Base-by-base conservation (phyloP, 495 filamentous ascomycete species). In the Platismatia glauca region DNA sequence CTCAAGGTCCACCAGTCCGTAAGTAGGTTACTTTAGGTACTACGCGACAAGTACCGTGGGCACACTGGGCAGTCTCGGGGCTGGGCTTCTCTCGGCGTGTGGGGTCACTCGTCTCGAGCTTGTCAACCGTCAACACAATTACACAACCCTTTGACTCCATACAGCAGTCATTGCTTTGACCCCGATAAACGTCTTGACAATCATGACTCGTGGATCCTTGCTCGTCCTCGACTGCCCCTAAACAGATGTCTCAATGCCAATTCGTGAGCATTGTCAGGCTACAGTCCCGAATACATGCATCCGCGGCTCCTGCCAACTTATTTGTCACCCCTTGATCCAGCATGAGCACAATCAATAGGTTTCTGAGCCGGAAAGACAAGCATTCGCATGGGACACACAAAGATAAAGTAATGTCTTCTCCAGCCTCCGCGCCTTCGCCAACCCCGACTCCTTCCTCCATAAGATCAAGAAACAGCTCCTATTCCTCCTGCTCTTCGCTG, bases 361-460 rank as follows among this genome's bases (percentile, higher is more conserved):
- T 94, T 67, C 83, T 91, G 57, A 90, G 86, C 58, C 82, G 86
- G 66, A 82, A 89, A 52, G 89, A 92, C 50, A 90, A 87, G 72
- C 74, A 75, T 66, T 76, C 75, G 33, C 73, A 75, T 64, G 75
- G 80, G 69, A 69, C 67, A 58, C 77, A 76, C 61, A 71, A 70
- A 39, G 77, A 78, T 68, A 83, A 82, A 69, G 84, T 81, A 69
- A 71, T 64, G 43, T 57, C 58, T 62, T 61, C 61, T 60, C 56
- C 58, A 46, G 38, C 33, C 48, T 53, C 7, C 34, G 33, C 50
- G 50, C 50, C 50, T n/a, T 53, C 50, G 50, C 50, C 60, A 56
- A 37, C 12, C 44, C 44, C 27, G 55, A 39, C 60, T 55, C 38
- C 60, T 62, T 62, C 57, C 15, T 64, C 61, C 44, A 33, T 34